Evolutionary conservation across 2,329 filamentous ascomycete genomes (phyloP), one percentile per base, ranked within the genome.

Genomic region (Chaetomium strumarium): DNA sequence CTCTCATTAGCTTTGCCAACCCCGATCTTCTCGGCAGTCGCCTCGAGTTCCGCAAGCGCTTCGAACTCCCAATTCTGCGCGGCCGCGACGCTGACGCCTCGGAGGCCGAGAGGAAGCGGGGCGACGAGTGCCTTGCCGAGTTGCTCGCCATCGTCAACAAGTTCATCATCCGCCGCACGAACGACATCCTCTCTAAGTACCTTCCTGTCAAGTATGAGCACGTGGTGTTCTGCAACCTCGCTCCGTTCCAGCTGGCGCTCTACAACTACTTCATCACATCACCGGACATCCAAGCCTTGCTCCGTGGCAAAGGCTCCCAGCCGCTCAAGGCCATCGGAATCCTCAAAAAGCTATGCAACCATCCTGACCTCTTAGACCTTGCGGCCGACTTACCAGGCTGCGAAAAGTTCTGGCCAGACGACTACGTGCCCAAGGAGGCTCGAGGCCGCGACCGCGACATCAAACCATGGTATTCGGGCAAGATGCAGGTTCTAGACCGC

Each of bases 181-280:
- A 99, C 77, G 93, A 99, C 65, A 95, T 99, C 56, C 73, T 99
- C 20, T 96, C 92, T 47, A 99, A 99, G 69, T 99, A 99, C 66
- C 73, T 99, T 54, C 93, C 93, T 0, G 85, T 97, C 74, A 99
- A 99, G 74, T 99, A 99, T 70, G 93, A 99, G 70, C 93, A 99
- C 67, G 93, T 99, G 30, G 93, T 99, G 1, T 99, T 99, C 72
- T 99, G 93, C 77, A 92, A 92, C 62, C 78, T 96, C 42, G 87
- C 93, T 14, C 88, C 88, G 0, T 97, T 99, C 72, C 93, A 99
- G 68, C 79, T 90, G 50, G 88, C 89, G 60, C 75, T 99, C 1
- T 99, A 99, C 75, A 96, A 96, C 64, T 89, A 96, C 69, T 99
- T 99, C 69, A 91, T 99, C 69, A 89, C 87, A 46, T 96, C 91